Evolutionary conservation across 176 grass and related monocot genomes (phyloP).

Genomic region (Melocanna baccifera): DNA sequence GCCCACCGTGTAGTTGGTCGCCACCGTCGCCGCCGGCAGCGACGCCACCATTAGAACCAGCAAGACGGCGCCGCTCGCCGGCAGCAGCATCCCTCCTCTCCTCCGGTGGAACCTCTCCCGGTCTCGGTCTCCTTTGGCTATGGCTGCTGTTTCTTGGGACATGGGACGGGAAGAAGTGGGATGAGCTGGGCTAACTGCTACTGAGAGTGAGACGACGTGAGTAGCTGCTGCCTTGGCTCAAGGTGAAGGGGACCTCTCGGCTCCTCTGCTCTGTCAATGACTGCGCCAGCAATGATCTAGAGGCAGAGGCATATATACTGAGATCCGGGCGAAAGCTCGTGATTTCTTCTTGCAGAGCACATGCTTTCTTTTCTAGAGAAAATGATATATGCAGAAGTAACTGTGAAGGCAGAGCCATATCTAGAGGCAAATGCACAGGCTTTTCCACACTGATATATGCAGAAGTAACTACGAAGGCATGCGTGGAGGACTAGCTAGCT

Average conservation of each 20-base stretch:
- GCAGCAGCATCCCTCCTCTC: neutral
- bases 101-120: conserved; percentile 7
- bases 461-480: neutral
- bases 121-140: neutral
- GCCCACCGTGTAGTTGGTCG: conserved; percentile 77
- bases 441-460: neutral
- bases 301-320: neutral
- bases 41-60: conserved; percentile 2
- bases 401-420: too few species aligned
- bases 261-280: neutral
- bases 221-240: neutral
- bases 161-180: neutral
- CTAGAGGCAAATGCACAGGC: too few species aligned
- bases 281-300: neutral
- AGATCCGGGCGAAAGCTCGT: neutral
- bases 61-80: neutral
- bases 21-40: conserved; percentile 36
- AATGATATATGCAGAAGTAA: neutral
- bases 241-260: neutral
- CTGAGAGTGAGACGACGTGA: neutral
- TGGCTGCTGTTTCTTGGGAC: neutral
- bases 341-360: neutral
- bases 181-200: neutral
- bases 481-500: neutral
- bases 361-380: neutral